phyloP scores from a whole-genome alignment of 495 filamentous ascomycete genomes.

The Pyrenula aspistea region DNA sequence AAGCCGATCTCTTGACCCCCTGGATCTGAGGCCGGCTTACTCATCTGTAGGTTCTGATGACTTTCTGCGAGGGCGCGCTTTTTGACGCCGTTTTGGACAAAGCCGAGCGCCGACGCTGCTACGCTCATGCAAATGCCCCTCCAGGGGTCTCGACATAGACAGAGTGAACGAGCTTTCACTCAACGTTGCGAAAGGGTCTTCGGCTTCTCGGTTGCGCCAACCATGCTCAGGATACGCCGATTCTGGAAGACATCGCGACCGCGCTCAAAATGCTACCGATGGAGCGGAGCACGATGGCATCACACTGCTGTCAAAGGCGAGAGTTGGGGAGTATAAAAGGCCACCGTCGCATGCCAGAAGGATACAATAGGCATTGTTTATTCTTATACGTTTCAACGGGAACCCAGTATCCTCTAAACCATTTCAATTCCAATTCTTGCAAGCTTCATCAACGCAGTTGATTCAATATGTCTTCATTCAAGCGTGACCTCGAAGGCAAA shows the following conservation, averaged over 20 bases:
- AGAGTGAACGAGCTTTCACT: too few species aligned
- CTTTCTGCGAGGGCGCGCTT: too few species aligned
- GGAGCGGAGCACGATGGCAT: neutral
- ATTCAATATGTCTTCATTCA: conserved; percentile 1
- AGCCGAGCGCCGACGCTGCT: too few species aligned
- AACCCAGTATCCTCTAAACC: neutral
- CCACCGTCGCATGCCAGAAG: neutral
- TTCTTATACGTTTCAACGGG: neutral
- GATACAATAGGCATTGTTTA: neutral
- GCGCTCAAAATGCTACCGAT: neutral
- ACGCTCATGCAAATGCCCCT: too few species aligned
- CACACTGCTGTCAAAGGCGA: neutral
- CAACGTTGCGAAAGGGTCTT: neutral
- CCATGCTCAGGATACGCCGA: neutral
- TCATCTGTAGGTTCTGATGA: too few species aligned
- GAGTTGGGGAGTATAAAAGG: neutral
- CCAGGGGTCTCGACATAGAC: too few species aligned
- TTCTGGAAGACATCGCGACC: neutral
- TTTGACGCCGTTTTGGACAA: too few species aligned
- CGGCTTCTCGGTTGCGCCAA: neutral
- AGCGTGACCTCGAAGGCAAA: conserved; percentile 14
- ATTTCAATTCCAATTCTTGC: neutral
- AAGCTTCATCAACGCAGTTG: neutral
- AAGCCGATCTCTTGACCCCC: too few species aligned
- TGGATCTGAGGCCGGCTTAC: too few species aligned